phyloP scores from a whole-genome alignment of 1,284 basidiomycete genomes.

The Cryptococcus floricola region DNA sequence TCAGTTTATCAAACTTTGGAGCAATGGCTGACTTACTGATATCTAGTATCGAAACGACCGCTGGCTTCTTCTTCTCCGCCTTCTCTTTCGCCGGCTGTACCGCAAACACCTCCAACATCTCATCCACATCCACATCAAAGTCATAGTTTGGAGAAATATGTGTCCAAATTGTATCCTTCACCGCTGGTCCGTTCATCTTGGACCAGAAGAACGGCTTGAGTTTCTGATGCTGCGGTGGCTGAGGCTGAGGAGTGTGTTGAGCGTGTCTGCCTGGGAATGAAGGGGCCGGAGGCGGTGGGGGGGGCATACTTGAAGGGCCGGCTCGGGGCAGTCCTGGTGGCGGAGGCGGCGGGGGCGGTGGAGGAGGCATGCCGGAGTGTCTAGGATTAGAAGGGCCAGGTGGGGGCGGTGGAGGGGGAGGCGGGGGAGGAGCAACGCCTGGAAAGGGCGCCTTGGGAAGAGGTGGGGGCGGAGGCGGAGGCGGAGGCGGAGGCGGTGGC shows the following conservation, averaged over 20 bases:
- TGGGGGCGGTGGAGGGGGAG: slow-evolving; percentile 7
- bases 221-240: slow-evolving; percentile 55
- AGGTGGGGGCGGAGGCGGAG: slow-evolving; percentile 10
- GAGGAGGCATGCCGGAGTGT: neutral
- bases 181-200: slow-evolving; percentile 58
- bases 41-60: slow-evolving; percentile 66
- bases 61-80: slow-evolving; percentile 45
- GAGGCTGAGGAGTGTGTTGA: neutral
- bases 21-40: slow-evolving; percentile 51
- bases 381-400: neutral
- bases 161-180: slow-evolving; percentile 66
- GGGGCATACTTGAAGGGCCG: slow-evolving; percentile 1
- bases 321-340: slow-evolving; percentile 1
- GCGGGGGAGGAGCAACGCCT: slow-evolving; percentile 3
- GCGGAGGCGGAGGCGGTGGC: slow-evolving; percentile 10
- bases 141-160: slow-evolving; percentile 50
- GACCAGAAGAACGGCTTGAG: slow-evolving; percentile 87
- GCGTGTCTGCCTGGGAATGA: neutral
- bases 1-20: neutral
- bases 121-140: slow-evolving; percentile 58
- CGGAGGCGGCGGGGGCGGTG: neutral
- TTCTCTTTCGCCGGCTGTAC: slow-evolving; percentile 51
- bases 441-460: no score
- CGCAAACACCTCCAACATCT: slow-evolving; percentile 69
- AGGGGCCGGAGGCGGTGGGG: neutral